These are phyloP conservation scores for Flaveria linearis DNA, from an alignment of 129 eudicot species.

Conservation along the genomic window DNA sequence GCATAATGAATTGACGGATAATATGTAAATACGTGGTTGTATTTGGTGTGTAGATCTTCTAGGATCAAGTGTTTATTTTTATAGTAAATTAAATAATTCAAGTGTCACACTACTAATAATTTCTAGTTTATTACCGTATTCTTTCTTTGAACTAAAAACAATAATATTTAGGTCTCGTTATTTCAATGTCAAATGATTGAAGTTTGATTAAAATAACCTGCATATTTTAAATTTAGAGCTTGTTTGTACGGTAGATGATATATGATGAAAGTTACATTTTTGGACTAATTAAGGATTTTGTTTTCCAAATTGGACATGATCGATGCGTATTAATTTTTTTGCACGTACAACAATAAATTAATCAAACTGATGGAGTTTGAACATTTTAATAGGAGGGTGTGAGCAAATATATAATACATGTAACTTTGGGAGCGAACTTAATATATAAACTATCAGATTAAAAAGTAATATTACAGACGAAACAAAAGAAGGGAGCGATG, in stretches of 20 bases:
- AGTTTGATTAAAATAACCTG: slow-evolving; percentile 1
- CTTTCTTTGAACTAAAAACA: neutral
- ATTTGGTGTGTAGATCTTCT: slow-evolving; percentile 52
- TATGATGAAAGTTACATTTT: neutral
- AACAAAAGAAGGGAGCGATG: no score
- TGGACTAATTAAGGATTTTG: no score
- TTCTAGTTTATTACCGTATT: neutral
- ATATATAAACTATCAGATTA: no score
- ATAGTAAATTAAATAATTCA: slow-evolving; percentile 32
- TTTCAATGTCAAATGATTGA: slow-evolving; percentile 28
- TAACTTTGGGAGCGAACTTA: no score
- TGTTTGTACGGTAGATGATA: neutral
- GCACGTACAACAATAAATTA: neutral
- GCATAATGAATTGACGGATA: slow-evolving; percentile 45
- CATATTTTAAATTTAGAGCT: neutral
- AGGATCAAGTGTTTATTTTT: slow-evolving; percentile 67
- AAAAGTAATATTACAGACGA: no score
- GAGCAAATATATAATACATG: no score
- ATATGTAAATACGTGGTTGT: slow-evolving; percentile 58
- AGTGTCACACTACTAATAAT: slow-evolving; percentile 28
- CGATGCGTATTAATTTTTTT: neutral
- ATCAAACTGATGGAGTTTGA: no score
- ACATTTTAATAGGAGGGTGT: no score
- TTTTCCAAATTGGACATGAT: neutral
- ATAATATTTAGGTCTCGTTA: slow-evolving; percentile 23